Base-by-base conservation (phyloP, 257 asterid genomes). In the Capsicum pubescens region DNA sequence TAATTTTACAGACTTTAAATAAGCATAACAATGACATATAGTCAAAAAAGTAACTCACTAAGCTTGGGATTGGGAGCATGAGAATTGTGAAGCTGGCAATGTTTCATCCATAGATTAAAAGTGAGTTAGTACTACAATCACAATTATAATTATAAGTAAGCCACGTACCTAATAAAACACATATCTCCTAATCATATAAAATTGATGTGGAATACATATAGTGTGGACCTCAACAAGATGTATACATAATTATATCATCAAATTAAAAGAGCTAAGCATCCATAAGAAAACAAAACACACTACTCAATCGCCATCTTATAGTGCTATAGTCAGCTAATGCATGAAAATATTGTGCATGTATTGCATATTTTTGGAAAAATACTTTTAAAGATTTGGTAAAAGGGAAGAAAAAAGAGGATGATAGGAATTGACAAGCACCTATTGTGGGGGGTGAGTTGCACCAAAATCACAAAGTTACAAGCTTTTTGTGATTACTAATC, bases 161-260 rank as follows among this genome's bases (percentile, higher is more conserved):
- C 84, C 84, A 82, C 35, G 79, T 32, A 12, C n/a, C 12, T 66
- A 66, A 82, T 50, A 52, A 21, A 63, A 48, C 32, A 66, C 26
- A 39, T 26, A 81, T 61, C 3, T 58, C 19, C 16, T 56, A 46
- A 32, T 82, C 16, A 48, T 50, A 50, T 50, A 66, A 64, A 74
- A 76, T 5, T 76, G 81, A 54, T 52, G 46, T 21, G 55, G 54
- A 82, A 67, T 50, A 66, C 4, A 59, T 39, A 17, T 8, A 66
- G 7, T 42, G 9, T 19, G 58, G 46, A 60, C 35, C 50, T 52
- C 44, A 52, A 52, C 15, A 11, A 39, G 4, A 39, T 39, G 5
- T 39, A 48, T 3, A 48, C n/a, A n/a, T n/a, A n/a, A n/a, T n/a
- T 9, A 21, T 21, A 21, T 10, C 39, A 72, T 71, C 39, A 44